Evolutionary conservation across 2,329 filamentous ascomycete genomes (phyloP).

Genomic region (Colletotrichum sojae): DNA sequence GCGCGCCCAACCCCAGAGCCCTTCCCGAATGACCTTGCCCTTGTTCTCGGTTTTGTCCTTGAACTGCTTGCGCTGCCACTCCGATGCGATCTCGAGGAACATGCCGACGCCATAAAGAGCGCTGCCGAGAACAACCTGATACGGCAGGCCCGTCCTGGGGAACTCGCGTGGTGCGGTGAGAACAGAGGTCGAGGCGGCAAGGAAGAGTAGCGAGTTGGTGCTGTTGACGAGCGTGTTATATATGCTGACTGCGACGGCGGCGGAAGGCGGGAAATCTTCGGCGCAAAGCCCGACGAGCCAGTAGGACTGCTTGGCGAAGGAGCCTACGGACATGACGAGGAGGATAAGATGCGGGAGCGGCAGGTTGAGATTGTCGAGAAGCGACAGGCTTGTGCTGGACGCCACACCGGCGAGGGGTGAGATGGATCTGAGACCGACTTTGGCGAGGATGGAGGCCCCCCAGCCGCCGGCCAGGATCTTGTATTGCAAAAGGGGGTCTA

Average conservation of each 20-base stretch:
- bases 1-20: slow-evolving; percentile 56
- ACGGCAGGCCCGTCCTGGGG: slow-evolving; percentile 42
- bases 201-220: slow-evolving; percentile 68
- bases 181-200: slow-evolving; percentile 62
- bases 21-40: slow-evolving; percentile 54
- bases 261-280: slow-evolving; percentile 62
- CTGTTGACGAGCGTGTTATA: slow-evolving; percentile 71
- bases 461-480: slow-evolving; percentile 50
- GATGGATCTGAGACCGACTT: slow-evolving; percentile 59
- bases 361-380: slow-evolving; percentile 59
- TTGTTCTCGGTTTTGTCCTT: slow-evolving; percentile 54
- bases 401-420: slow-evolving; percentile 56
- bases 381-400: slow-evolving; percentile 46
- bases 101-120: slow-evolving; percentile 66
- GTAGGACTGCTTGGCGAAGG: slow-evolving; percentile 69
- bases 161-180: slow-evolving; percentile 44
- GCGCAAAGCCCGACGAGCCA: slow-evolving; percentile 63
- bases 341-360: slow-evolving; percentile 66
- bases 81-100: slow-evolving; percentile 66
- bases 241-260: slow-evolving; percentile 58
- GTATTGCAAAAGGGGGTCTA: slow-evolving; percentile 52
- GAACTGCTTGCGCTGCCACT: slow-evolving; percentile 67
- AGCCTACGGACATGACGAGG: slow-evolving; percentile 66
- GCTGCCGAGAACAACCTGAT: slow-evolving; percentile 61
- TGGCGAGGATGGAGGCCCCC: slow-evolving; percentile 61